These are phyloP conservation scores for Leptographium radiaticola DNA, from an alignment of 2,329 filamentous ascomycete species.

Conservation along the genomic window DNA sequence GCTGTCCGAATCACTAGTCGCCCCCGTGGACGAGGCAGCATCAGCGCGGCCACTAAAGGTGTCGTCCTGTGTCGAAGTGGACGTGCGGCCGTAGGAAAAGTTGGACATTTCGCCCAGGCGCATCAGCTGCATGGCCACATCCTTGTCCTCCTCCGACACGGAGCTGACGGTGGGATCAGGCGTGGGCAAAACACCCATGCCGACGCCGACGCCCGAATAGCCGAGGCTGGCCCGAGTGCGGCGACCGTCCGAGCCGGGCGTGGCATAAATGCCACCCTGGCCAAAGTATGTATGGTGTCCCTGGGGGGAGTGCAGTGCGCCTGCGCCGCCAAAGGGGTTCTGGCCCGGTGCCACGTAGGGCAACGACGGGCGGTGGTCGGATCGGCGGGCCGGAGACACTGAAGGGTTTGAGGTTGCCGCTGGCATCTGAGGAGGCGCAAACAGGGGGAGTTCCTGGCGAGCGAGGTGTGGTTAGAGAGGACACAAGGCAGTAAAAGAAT, in stretches of 20 bases:
- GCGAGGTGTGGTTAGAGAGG: slow-evolving; percentile 8
- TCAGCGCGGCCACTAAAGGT: slow-evolving; percentile 86
- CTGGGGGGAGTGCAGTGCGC: slow-evolving; percentile 73
- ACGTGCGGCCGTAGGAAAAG: slow-evolving; percentile 83
- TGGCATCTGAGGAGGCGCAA: slow-evolving; percentile 87
- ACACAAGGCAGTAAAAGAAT: not conserved
- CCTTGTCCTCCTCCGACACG: slow-evolving; percentile 86
- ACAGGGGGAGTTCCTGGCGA: slow-evolving; percentile 77
- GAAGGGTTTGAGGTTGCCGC: slow-evolving; percentile 95
- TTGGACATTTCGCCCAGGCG: slow-evolving; percentile 88
- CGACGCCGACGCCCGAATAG: slow-evolving; percentile 26
- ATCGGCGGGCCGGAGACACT: slow-evolving; percentile 76
- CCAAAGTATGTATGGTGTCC: slow-evolving; percentile 48
- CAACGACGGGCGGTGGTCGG: slow-evolving; percentile 57
- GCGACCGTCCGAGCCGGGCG: slow-evolving; percentile 47
- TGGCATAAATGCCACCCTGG: slow-evolving; percentile 47
- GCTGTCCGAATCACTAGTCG: slow-evolving; percentile 65
- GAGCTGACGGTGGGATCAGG: slow-evolving; percentile 97
- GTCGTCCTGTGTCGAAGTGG: slow-evolving; percentile 85
- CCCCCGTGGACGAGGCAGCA: slow-evolving; percentile 69
- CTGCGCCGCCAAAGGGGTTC: slow-evolving; percentile 66
- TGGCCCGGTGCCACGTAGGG: slow-evolving; percentile 66
- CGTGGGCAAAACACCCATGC: slow-evolving; percentile 62
- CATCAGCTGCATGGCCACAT: slow-evolving; percentile 95
- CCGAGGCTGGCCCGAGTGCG: slow-evolving; percentile 52